These are phyloP conservation scores for Tylopilus sp. DNA, from an alignment of 768 basidiomycete species.

Conservation along the genomic window DNA sequence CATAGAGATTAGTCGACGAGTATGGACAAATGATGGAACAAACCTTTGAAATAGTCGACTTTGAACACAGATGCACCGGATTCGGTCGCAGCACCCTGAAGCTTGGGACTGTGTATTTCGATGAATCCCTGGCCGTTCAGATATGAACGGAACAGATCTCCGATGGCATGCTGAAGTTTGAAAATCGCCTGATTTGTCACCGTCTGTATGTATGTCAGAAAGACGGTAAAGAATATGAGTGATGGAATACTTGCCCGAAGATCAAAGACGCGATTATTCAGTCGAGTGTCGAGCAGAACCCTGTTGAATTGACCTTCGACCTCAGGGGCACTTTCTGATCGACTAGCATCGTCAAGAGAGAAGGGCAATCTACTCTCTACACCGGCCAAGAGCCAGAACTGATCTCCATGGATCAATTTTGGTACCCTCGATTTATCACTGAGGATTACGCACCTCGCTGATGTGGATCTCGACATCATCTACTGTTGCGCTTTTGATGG, in stretches of 20 bases:
- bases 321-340: slow-evolving; percentile 73
- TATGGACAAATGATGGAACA: not conserved
- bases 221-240: not conserved
- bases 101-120: slow-evolving; percentile 97
- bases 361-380: slow-evolving; percentile 84
- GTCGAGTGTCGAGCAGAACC: slow-evolving; percentile 88
- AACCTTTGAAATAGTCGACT: slow-evolving; percentile 94
- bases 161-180: slow-evolving; percentile 84
- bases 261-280: slow-evolving; percentile 93
- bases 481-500: slow-evolving; percentile 89
- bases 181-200: slow-evolving; percentile 96
- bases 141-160: slow-evolving; percentile 82
- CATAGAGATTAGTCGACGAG: not conserved
- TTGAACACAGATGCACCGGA: slow-evolving; percentile 97
- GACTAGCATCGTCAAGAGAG: slow-evolving; percentile 86
- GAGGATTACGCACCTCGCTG: slow-evolving; percentile 53
- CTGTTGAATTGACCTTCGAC: slow-evolving; percentile 64
- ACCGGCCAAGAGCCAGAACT: slow-evolving; percentile 83
- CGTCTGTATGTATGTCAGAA: slow-evolving; percentile 50
- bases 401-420: slow-evolving; percentile 1
- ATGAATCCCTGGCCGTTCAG: slow-evolving; percentile 73
- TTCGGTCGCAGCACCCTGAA: slow-evolving; percentile 96
- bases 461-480: slow-evolving; percentile 86
- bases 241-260: slow-evolving; percentile 61
- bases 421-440: not conserved